Conservation (phyloP, 371 early-diverging fungal species). For the Mortierella sp. region DNA sequence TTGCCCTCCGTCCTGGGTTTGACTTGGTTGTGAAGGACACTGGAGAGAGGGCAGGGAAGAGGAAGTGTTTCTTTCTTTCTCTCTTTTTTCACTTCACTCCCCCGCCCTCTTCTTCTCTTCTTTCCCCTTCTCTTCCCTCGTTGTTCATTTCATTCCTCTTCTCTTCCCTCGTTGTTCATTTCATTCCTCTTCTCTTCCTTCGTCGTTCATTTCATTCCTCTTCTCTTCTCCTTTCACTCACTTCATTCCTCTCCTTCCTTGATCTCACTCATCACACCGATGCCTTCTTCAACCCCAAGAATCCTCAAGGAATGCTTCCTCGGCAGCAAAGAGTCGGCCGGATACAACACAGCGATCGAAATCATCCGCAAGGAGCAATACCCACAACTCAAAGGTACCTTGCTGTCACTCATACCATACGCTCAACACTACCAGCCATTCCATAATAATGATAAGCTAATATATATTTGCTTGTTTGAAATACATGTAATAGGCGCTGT, state of each 20-base stretch:
- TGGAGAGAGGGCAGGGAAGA: too few species aligned
- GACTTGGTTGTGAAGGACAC: too few species aligned
- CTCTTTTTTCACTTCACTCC: too few species aligned
- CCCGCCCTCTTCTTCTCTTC: too few species aligned
- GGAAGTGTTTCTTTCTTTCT: not conserved
- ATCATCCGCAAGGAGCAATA: conserved; percentile 64
- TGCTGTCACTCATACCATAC: not conserved
- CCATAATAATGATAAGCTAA: not conserved
- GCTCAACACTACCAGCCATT: not conserved
- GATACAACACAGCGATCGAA: conserved; percentile 61
- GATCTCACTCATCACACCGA: not conserved
- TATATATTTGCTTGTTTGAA: not conserved
- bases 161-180: not conserved
- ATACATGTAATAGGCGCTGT: conserved; percentile 42
- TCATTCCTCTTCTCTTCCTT: not conserved
- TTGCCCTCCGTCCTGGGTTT: too few species aligned
- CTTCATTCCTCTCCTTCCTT: not conserved
- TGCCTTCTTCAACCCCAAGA: conserved; percentile 4
- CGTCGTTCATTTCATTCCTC: not conserved
- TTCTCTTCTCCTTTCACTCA: not conserved
- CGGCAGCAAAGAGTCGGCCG: conserved; percentile 40
- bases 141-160: not conserved
- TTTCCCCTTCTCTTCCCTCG: not conserved
- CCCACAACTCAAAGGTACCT: conserved; percentile 62
- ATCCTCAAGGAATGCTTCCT: conserved; percentile 35